Percentiles rank a stretch among this genome's conserved stretches.
These are phyloP conservation scores for Raphidocelis subcapitata DNA, from an alignment of 139 green algal genomes.

Conservation along the genomic window DNA sequence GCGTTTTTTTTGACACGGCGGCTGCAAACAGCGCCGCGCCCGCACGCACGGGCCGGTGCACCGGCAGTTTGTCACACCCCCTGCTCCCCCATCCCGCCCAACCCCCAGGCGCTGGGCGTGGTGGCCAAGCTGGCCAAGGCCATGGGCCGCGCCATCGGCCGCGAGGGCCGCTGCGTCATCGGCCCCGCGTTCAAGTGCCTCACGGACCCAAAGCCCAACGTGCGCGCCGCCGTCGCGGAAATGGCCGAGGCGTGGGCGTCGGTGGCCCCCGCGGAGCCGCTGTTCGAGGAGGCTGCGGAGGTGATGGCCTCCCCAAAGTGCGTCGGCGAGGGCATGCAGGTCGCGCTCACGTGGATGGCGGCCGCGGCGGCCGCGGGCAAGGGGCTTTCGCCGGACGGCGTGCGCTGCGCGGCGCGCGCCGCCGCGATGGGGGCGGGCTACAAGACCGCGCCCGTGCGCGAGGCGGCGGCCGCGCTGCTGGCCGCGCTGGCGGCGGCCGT, in stretches of 20 bases:
- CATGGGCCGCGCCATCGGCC: constrained; percentile 80
- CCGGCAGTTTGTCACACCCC: no score
- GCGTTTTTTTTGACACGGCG: no score
- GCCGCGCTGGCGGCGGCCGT: constrained; percentile 43
- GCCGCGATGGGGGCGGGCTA: constrained; percentile 53
- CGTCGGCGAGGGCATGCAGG: constrained; percentile 69
- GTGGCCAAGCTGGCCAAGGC: constrained; percentile 79
- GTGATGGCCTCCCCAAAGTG: constrained; percentile 64
- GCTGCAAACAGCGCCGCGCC: no score
- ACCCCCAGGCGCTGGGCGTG: constrained; percentile 59
- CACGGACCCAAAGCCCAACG: constrained; percentile 87
- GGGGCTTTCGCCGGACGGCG: constrained; percentile 9
- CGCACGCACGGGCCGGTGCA: no score
- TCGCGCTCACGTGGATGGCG: constrained; percentile 23
- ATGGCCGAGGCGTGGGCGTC: constrained; percentile 80
- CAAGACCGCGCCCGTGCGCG: constrained; percentile 76
- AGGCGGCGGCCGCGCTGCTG: constrained; percentile 58
- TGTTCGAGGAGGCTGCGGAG: constrained; percentile 27
- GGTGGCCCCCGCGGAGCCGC: constrained; percentile 37
- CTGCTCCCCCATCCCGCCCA: constrained; percentile 3
- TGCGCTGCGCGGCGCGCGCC: constrained; percentile 32
- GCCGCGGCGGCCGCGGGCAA: neutral
- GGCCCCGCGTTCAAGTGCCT: constrained; percentile 70
- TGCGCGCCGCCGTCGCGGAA: constrained; percentile 71
- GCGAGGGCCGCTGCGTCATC: constrained; percentile 48